These are phyloP conservation scores for Chalaropsis ovoidea DNA, from an alignment of 2,329 filamentous ascomycete genomes.

Conservation along the genomic window DNA sequence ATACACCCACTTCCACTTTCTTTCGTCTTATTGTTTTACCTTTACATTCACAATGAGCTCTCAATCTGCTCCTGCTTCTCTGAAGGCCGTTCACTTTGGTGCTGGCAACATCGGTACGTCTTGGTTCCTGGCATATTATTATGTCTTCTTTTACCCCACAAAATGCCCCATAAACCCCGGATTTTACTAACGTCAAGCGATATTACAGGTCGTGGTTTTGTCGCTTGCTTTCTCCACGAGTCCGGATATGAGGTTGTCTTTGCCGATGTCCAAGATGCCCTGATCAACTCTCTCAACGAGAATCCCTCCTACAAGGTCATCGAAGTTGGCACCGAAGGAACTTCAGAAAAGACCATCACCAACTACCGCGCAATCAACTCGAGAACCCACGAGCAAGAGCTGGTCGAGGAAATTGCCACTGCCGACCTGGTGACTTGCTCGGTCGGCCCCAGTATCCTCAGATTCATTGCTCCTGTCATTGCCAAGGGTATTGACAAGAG, in stretches of 20 bases:
- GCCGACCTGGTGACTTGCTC: conserved; percentile 93
- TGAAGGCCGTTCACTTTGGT: conserved; percentile 72
- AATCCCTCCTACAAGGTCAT: conserved; percentile 78
- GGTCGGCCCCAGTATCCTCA: conserved; percentile 89
- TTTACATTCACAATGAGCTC: conserved; percentile 28
- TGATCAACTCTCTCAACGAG: conserved; percentile 71
- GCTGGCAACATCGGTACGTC: conserved; percentile 67
- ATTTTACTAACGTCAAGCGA: conserved; percentile 12
- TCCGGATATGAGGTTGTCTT: conserved; percentile 95
- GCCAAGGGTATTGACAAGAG: conserved; percentile 84
- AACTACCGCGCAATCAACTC: conserved; percentile 98
- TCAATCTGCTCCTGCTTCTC: conserved; percentile 33
- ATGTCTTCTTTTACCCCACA: background rate
- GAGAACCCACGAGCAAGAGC: conserved; percentile 67
- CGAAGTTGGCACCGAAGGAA: conserved; percentile 78
- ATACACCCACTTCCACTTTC: conserved; percentile 7
- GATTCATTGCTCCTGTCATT: conserved; percentile 91
- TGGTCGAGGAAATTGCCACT: conserved; percentile 73
- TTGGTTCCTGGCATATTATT: background rate
- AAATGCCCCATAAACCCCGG: background rate
- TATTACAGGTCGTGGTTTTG: conserved; percentile 58
- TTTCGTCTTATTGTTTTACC: conserved; percentile 19
- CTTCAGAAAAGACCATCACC: conserved; percentile 70
- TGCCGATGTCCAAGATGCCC: conserved; percentile 76
- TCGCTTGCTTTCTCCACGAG: conserved; percentile 85